Evolutionary conservation across 2,329 filamentous ascomycete genomes (phyloP), one percentile per base, ranked within the genome.

Genomic region (Diplodia corticola): DNA sequence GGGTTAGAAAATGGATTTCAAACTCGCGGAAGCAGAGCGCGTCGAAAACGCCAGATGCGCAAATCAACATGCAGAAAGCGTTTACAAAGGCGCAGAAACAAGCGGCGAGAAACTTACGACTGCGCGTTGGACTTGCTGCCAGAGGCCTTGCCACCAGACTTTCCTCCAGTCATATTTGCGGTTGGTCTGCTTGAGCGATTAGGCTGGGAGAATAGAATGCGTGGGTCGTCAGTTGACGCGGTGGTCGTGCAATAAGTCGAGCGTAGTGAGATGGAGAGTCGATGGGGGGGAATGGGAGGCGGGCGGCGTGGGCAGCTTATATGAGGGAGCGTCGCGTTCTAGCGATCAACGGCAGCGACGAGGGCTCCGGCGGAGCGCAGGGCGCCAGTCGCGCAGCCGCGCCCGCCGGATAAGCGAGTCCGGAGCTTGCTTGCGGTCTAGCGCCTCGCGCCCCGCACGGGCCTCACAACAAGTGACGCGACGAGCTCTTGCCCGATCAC

Each of bases 131-230:
- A 79, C 92, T 99, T 99, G 86, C 91, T 90, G 86, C 93, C 93
- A 85, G 91, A 94, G 86, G 94, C 93, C 91, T 98, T 98, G 89
- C 95, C 95, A 84, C 95, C 95, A 85, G 94, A 97, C 86, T 99
- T 99, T 84, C 95, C 94, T 88, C 94, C 94, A 92, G 95, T 96
- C 95, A 99, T 99, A 91, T 92, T 97, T 49, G 68, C 73, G 71
- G 70, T 71, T 61, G 65, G 37, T 35, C 73, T 71, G 70, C 71
- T 71, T 71, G 69, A 74, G 74, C 68, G 73, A 57, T 61, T 66
- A 33, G 22, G 22, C 67, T 60, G 68, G 49, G 73, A 75, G 73
- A 73, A 77, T 77, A 73, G 77, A 76, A 77, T 76, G 37, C 22
- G 22, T 17, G 24, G 30, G 33, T 40, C 33, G 60, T 40, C 17